These are phyloP conservation scores for Cudoniella acicularis DNA, from an alignment of 495 filamentous ascomycete species.

Conservation along the genomic window DNA sequence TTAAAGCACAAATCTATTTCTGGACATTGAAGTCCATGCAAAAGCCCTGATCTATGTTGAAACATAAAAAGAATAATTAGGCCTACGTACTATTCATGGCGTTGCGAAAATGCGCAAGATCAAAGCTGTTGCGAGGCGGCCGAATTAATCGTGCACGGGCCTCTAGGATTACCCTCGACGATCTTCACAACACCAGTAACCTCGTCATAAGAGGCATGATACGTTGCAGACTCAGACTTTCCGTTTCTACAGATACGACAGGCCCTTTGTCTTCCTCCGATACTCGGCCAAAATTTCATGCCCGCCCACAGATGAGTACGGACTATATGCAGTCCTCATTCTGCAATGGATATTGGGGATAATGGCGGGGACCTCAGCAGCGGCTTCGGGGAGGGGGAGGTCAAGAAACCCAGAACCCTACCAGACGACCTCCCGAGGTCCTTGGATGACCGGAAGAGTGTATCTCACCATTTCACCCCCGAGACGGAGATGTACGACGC, in stretches of 20 bases:
- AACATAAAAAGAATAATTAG: not conserved
- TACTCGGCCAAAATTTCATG: not conserved
- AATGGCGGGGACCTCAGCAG: constrained; percentile 38
- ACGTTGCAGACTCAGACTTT: not conserved
- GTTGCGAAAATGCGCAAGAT: not conserved
- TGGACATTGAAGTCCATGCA: not conserved
- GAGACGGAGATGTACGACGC: constrained; percentile 99
- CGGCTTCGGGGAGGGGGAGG: constrained; percentile 34
- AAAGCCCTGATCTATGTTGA: not conserved
- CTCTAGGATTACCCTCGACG: not conserved
- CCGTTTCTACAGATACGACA: not conserved
- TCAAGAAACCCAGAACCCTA: constrained; percentile 37
- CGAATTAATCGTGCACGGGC: not conserved
- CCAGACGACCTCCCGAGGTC: constrained; percentile 87
- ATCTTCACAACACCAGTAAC: not conserved
- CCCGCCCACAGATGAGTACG: constrained; percentile 12
- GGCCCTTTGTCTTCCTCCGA: not conserved
- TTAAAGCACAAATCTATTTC: not conserved
- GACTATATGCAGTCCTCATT: constrained; percentile 20
- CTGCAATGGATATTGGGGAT: constrained; percentile 55
- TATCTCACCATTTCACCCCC: constrained; percentile 48
- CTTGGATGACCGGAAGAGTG: constrained; percentile 77
- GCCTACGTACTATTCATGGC: not conserved
- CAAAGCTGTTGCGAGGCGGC: not conserved
- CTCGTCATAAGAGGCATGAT: not conserved